These are phyloP conservation scores for Naganishia albida DNA, from an alignment of 1,284 basidiomycete species.

Conservation along the genomic window DNA sequence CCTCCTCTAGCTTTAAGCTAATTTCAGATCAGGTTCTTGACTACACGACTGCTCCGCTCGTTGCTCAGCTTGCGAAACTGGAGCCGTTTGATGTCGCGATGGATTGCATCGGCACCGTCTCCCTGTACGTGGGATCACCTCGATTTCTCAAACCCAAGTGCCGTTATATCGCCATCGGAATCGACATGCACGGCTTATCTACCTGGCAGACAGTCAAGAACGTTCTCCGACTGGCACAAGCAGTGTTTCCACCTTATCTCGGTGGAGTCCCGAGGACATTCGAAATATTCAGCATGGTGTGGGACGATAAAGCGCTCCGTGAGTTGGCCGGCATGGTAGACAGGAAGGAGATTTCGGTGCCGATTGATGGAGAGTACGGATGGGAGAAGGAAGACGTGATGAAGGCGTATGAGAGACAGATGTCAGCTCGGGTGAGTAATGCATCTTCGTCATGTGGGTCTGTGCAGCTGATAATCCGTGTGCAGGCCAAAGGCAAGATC, in stretches of 20 bases:
- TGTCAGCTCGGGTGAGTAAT: constrained; percentile 19
- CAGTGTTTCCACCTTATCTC: constrained; percentile 4
- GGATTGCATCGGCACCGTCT: constrained; percentile 31
- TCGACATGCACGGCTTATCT: constrained; percentile 12
- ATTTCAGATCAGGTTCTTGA: constrained; percentile 26
- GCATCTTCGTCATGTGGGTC: background rate
- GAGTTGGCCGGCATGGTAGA: constrained; percentile 21
- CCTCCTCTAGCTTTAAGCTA: background rate
- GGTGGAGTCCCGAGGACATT: constrained; percentile 31
- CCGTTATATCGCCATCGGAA: constrained; percentile 28
- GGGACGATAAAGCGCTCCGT: constrained; percentile 5
- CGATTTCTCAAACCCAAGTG: constrained; percentile 22
- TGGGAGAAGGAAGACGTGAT: constrained; percentile 33
- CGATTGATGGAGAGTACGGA: constrained; percentile 28
- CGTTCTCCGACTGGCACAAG: constrained; percentile 6
- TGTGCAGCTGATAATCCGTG: background rate
- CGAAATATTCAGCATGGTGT: constrained; percentile 19
- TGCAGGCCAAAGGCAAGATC: constrained; percentile 33
- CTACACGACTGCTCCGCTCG: constrained; percentile 29
- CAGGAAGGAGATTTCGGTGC: constrained; percentile 26
- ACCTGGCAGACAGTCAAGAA: background rate
- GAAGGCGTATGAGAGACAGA: constrained; percentile 30
- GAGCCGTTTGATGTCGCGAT: constrained; percentile 30
- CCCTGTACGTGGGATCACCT: constrained; percentile 3
- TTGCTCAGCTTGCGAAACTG: constrained; percentile 17